Evolutionary conservation across 371 early-diverging fungal genomes (phyloP), one percentile per base, ranked within the genome.

Genomic region (Chytridiales sp.): DNA sequence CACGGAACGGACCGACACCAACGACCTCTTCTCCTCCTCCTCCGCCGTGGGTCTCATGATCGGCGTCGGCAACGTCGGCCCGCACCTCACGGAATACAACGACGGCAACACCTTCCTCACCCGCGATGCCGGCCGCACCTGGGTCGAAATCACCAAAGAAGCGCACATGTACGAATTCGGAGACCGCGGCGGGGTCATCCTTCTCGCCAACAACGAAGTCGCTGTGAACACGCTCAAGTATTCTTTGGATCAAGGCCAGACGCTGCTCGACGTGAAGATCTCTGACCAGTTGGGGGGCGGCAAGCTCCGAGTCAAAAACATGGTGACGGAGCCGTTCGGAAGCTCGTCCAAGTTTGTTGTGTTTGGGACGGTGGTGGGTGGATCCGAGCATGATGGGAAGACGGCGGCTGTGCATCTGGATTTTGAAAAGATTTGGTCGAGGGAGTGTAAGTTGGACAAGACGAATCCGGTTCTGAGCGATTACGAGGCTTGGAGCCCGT

Each of bases 31-130:
- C 41, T 67, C 76, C 26, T 66, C 77, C 3, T 40, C 61, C 22
- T 52, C 70, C 3, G 76, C 83, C 21, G 62, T 70, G 4, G 80
- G 80, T 1, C 43, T 79, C 39, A 65, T 80, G 66, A 52, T 79
- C 38, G 83, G 74, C 5, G 74, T 79, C 4, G 83, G 83, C n/a
- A 79, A 72, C 57, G 75, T 80, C 22, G 82, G 79, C 24, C 17
- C 24, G 11, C 49, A 41, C 31, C 55, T 82, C 41, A 40, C 47
- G 1, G 44, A 64, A 15, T 66, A 68, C 56, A 70, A 61, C n/a
- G 64, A 77, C 30, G 69, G 74, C 30, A 62, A 74, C 66, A 69
- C 69, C 9, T 78, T 75, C 62, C 6, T 82, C 4, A 69, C 77
- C 0, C 31, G 64, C 2, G 78, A 79, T 50, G 83, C 72, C 21